Evolutionary conservation across 805 yeast species (phyloP).

Genomic region (Phaffomyces opuntiae): DNA sequence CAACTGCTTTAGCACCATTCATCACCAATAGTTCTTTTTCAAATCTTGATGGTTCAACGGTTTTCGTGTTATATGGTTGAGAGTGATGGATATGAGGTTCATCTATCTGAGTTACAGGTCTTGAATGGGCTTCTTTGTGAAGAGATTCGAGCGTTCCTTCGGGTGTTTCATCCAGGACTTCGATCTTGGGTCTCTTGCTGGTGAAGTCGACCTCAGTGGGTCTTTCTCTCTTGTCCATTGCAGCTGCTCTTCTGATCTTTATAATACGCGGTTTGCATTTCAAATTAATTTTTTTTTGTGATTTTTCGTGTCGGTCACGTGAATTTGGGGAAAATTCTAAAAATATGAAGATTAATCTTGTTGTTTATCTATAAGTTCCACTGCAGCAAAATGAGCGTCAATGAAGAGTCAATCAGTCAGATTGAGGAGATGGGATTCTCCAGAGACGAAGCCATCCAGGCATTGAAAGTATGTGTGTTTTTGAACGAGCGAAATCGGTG

Average conservation of each 20-base stretch:
- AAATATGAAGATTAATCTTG: background rate
- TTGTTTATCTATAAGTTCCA: no score
- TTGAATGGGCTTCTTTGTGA: conserved; percentile 22
- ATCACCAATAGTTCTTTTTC: conserved; percentile 45
- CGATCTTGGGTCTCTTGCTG: conserved; percentile 14
- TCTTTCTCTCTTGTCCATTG: conserved; percentile 2
- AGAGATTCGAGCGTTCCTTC: conserved; percentile 17
- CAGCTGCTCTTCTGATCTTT: background rate
- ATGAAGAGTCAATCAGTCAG: conserved; percentile 5
- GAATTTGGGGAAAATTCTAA: background rate
- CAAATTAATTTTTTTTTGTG: background rate
- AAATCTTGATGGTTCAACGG: conserved; percentile 38
- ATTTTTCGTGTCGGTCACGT: background rate
- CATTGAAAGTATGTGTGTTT: conserved; percentile 23
- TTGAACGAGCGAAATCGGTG: background rate
- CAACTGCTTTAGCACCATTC: conserved; percentile 24
- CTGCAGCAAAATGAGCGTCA: background rate
- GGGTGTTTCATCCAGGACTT: conserved; percentile 6
- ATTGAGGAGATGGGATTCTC: conserved; percentile 34
- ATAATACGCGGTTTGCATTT: background rate
- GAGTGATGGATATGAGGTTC: conserved; percentile 19
- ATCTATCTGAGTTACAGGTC: conserved; percentile 15
- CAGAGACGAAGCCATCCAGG: conserved; percentile 30
- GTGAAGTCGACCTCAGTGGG: background rate
- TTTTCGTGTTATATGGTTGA: conserved; percentile 25